These are phyloP conservation scores for Dothistroma pini DNA, from an alignment of 2,329 filamentous ascomycete species.

Conservation along the genomic window DNA sequence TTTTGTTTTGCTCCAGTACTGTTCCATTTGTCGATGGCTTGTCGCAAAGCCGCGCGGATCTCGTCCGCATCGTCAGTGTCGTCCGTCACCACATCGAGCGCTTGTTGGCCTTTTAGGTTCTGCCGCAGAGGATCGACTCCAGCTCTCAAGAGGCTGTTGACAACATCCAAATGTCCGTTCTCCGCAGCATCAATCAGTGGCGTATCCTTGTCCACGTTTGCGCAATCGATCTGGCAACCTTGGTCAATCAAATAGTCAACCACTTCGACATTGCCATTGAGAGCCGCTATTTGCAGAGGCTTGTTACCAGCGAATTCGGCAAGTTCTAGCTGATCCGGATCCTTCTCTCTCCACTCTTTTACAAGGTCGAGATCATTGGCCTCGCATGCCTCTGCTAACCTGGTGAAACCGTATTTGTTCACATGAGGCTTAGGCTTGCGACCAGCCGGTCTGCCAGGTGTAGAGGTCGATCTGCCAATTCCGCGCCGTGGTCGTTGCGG, in stretches of 20 bases:
- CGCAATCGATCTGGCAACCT: constrained; percentile 78
- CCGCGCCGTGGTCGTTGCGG: constrained; percentile 56
- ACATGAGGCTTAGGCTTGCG: constrained; percentile 73
- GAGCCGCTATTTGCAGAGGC: constrained; percentile 84
- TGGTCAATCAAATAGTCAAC: constrained; percentile 82
- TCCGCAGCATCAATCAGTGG: constrained; percentile 95
- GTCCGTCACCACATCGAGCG: constrained; percentile 74
- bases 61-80: constrained; percentile 76
- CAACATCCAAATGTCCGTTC: constrained; percentile 86
- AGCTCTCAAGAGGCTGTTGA: constrained; percentile 75
- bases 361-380: constrained; percentile 77
- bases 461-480: constrained; percentile 49
- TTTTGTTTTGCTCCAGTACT: constrained; percentile 41
- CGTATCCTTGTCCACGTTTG: constrained; percentile 74
- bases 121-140: constrained; percentile 89
- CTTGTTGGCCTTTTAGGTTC: constrained; percentile 89
- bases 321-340: constrained; percentile 83
- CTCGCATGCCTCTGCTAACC: constrained; percentile 84
- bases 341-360: constrained; percentile 68
- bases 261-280: constrained; percentile 82
- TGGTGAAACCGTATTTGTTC: constrained; percentile 88
- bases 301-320: constrained; percentile 96
- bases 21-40: constrained; percentile 46
- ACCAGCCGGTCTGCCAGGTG: constrained; percentile 53
- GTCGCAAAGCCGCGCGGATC: constrained; percentile 50